Evolutionary conservation across 2,329 filamentous ascomycete species (phyloP).

Genomic region (Atkinsonella hypoxylon): DNA sequence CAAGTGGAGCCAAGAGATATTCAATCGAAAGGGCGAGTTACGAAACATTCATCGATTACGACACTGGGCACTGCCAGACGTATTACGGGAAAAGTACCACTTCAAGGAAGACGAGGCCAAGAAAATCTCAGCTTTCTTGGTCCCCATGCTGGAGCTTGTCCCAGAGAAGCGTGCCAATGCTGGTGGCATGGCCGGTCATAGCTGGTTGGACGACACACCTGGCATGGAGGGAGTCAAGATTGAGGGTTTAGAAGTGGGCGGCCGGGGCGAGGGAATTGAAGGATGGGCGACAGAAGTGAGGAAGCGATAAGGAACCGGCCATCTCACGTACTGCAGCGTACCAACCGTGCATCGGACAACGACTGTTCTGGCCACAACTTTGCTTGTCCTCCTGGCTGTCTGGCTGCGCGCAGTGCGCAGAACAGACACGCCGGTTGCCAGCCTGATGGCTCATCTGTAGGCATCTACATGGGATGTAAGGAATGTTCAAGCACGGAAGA

Average conservation of each 20-base stretch:
- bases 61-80: constrained; percentile 90
- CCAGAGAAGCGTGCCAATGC: constrained; percentile 88
- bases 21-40: constrained; percentile 93
- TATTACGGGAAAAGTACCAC: constrained; percentile 93
- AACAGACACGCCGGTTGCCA: not conserved
- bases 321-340: constrained; percentile 5
- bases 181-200: constrained; percentile 82
- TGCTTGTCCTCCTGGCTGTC: not conserved
- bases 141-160: constrained; percentile 81
- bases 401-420: not conserved
- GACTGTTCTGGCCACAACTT: not conserved
- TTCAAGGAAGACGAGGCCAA: constrained; percentile 74
- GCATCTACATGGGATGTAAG: not conserved
- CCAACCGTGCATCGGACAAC: not conserved
- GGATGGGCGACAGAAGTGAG: constrained; percentile 88
- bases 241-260: constrained; percentile 62
- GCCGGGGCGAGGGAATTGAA: constrained; percentile 81
- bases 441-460: not conserved
- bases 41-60: constrained; percentile 94
- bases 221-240: constrained; percentile 78
- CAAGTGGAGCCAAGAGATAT: constrained; percentile 98
- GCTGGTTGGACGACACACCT: constrained; percentile 71
- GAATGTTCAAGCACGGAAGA: not conserved
- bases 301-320: constrained; percentile 45
- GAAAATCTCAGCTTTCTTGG: constrained; percentile 67